Evolutionary conservation across 441 rosid species (phyloP).

Genomic region (Bocquillonia castaneifolia): DNA sequence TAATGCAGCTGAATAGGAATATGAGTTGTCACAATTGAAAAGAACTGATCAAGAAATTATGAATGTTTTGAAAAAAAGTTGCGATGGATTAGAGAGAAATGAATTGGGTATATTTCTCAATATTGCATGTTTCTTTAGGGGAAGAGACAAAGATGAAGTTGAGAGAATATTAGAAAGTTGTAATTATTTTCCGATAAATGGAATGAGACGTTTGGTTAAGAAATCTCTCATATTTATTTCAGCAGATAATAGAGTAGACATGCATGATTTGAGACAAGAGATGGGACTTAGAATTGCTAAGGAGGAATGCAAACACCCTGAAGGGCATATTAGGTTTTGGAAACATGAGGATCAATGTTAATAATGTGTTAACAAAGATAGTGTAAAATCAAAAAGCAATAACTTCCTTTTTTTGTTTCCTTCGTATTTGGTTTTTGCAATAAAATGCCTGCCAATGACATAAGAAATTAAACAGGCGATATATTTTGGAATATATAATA

Average conservation of each 20-base stretch:
- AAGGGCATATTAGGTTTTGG: conserved; percentile 18
- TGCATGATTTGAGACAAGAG: conserved; percentile 39
- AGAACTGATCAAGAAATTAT: neutral
- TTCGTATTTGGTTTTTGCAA: too few species aligned
- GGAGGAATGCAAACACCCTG: conserved; percentile 8
- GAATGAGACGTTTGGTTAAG: neutral
- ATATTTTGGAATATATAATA: too few species aligned
- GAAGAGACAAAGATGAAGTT: neutral
- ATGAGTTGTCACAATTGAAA: neutral
- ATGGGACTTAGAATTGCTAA: conserved; percentile 33
- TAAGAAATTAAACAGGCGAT: too few species aligned
- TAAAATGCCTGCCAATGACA: too few species aligned
- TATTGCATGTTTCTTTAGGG: conserved; percentile 15
- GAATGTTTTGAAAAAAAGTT: neutral
- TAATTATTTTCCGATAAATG: neutral
- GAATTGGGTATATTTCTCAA: conserved; percentile 10
- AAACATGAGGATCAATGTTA: neutral
- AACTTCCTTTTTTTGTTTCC: too few species aligned
- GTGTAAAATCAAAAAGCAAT: neutral
- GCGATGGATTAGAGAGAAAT: neutral
- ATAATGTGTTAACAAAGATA: neutral
- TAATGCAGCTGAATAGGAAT: neutral
- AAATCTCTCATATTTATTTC: conserved; percentile 1
- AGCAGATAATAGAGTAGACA: neutral
- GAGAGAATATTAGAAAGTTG: neutral